Percentiles rank a stretch among this genome's conserved stretches.
Evolutionary conservation across 768 basidiomycete genomes (phyloP).

Genomic region (Butyriboletus loyo): DNA sequence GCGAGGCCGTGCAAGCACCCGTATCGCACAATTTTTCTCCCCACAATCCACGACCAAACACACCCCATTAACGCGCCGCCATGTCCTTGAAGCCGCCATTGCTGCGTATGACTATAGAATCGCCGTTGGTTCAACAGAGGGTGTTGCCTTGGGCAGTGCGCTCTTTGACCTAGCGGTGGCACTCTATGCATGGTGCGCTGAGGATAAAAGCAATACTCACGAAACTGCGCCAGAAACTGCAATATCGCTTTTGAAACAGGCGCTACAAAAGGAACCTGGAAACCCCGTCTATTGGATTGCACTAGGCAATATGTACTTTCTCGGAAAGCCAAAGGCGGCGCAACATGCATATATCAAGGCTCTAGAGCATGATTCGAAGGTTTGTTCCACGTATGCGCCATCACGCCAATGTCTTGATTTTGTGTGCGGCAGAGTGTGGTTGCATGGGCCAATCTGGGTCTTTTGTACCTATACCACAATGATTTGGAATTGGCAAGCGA

Average conservation of each 20-base stretch:
- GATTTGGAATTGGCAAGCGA: conserved; percentile 85
- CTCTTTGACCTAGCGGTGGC: conserved; percentile 74
- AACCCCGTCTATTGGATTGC: conserved; percentile 81
- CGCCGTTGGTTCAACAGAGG: conserved; percentile 52
- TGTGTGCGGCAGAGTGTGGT: conserved; percentile 51
- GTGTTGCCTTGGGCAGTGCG: conserved; percentile 50
- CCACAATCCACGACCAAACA: conserved; percentile 26
- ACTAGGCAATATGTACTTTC: conserved; percentile 71
- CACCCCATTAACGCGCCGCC: conserved; percentile 28
- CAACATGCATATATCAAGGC: conserved; percentile 93
- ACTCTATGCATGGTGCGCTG: conserved; percentile 48
- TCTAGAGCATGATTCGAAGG: conserved; percentile 83
- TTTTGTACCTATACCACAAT: conserved; percentile 76
- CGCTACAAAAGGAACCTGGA: conserved; percentile 67
- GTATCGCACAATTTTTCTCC: conserved; percentile 41
- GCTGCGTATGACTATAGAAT: conserved; percentile 61
- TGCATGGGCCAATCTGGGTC: conserved; percentile 85
- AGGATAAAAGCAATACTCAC: conserved; percentile 18
- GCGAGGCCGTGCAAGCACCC: conserved; percentile 38
- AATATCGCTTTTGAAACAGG: conserved; percentile 58
- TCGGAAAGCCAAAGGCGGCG: conserved; percentile 63
- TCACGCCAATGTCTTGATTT: neutral
- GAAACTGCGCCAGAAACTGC: conserved; percentile 41
- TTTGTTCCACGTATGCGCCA: conserved; percentile 29
- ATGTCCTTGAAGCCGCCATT: conserved; percentile 50